Base-by-base conservation (phyloP, 2,329 filamentous ascomycete genomes). In the Bipolaris oryzae region DNA sequence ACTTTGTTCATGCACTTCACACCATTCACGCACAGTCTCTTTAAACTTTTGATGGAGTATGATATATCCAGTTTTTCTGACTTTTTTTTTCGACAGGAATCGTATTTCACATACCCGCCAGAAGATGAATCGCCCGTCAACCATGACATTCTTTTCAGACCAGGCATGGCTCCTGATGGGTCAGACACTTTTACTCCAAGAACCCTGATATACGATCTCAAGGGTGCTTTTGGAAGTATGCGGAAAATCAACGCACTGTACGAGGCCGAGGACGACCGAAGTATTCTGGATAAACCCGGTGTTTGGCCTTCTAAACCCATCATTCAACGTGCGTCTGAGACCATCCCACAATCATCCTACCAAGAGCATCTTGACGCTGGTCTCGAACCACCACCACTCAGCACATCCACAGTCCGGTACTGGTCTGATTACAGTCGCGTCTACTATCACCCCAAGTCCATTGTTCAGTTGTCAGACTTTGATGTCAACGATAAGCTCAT, bases 391-490 rank as follows among this genome's bases (percentile, higher is more conserved):
- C 85, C 89, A 0, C 78, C 81, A 50, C 82, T 96, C 18, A 89
- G 84, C 1, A 82, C 87, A 1, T 84, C 87, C 6, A 84, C 85
- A 10, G 90, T 98, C n/a, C 86, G 92, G 51, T 98, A 95, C 78
- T 99, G 95, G 94, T 96, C 92, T 31, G 95, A 99, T 76, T 98
- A 92, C 77, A 96, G 91, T 66, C 87, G 92, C 23, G 85, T 95
- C n/a, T 99, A 87, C 77, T 97, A 90, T 73, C 93, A 98, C 73
- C 95, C 95, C 7, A 87, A 86, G 52, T 96, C 92, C 11, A 85
- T 96, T 51, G 83, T 96, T 9, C 93, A 96, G 72, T 81, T 98
- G 21, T 74, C 71, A 2, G 92, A 97, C 70, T 96, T 91, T 70
- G 91, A 96, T 73, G 81, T 96, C 34, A 88, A 90, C 72, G 94